Evolutionary conservation across 2,329 filamentous ascomycete species (phyloP).

Genomic region (Akanthomyces dipterigenus): DNA sequence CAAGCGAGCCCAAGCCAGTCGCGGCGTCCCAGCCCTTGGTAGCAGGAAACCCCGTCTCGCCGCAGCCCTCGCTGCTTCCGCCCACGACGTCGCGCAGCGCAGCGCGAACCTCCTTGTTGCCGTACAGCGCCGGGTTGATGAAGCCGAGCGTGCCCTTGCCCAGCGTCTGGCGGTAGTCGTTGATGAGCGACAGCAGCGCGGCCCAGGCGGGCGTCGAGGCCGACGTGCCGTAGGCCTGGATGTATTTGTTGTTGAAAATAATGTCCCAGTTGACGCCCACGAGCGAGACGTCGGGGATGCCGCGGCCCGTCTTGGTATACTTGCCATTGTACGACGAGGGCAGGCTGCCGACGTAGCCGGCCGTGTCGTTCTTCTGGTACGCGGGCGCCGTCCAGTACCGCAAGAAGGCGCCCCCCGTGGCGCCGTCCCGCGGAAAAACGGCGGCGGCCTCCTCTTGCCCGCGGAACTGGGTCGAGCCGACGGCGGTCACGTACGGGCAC

Average conservation of each 20-base stretch:
- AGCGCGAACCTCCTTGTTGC: neutral
- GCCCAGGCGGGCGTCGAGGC: neutral
- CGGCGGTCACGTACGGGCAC: constrained; percentile 42
- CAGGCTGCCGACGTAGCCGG: constrained; percentile 29
- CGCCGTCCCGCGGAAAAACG: constrained; percentile 35
- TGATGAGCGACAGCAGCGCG: neutral
- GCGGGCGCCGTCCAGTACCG: constrained; percentile 40
- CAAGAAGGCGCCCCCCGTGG: constrained; percentile 42
- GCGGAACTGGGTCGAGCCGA: constrained; percentile 43
- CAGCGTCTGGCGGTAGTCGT: neutral
- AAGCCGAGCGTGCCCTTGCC: constrained; percentile 3
- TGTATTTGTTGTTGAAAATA: neutral
- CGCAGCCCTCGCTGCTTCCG: neutral
- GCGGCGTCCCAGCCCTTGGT: constrained; percentile 5
- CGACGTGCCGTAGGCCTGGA: neutral
- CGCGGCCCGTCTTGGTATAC: constrained; percentile 35
- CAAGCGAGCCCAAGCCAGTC: neutral
- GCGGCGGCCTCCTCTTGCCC: constrained; percentile 38
- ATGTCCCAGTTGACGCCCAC: neutral
- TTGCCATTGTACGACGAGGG: constrained; percentile 29
- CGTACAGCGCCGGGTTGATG: constrained; percentile 5
- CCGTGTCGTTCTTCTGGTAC: constrained; percentile 39
- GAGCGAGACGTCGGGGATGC: constrained; percentile 35
- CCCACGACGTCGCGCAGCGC: neutral
- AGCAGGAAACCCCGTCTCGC: neutral